These are phyloP conservation scores for Tremella mesenterica DNA, from an alignment of 768 basidiomycete species.

Conservation along the genomic window DNA sequence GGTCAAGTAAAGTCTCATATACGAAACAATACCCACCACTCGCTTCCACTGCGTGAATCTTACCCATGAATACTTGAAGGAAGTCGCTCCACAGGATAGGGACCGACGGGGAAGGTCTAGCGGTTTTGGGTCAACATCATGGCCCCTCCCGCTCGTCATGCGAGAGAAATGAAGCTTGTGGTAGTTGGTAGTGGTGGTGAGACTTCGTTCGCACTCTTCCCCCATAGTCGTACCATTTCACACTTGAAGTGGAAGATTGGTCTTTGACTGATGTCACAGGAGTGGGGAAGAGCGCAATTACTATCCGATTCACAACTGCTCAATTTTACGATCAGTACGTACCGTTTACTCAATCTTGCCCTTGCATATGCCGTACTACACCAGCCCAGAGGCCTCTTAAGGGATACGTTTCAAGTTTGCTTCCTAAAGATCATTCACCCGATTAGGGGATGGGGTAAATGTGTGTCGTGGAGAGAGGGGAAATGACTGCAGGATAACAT, in stretches of 20 bases:
- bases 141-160: neutral
- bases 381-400: neutral
- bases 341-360: too few relatives aligned
- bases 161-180: conserved; percentile 8
- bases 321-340: conserved; percentile 43
- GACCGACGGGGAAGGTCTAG: too few relatives aligned
- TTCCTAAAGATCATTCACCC: neutral
- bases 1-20: too few relatives aligned
- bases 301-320: conserved; percentile 48
- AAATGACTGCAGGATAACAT: neutral
- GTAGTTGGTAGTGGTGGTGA: conserved; percentile 10
- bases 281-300: conserved; percentile 45
- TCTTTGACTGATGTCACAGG: conserved; percentile 18
- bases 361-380: neutral
- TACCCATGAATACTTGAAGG: too few relatives aligned
- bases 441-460: neutral
- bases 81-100: too few relatives aligned
- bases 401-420: too few relatives aligned
- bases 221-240: neutral
- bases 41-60: too few relatives aligned
- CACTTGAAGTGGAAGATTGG: neutral
- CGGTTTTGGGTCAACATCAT: too few relatives aligned
- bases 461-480: neutral
- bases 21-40: too few relatives aligned
- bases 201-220: neutral